Evolutionary conservation across 495 filamentous ascomycete species (phyloP).

Genomic region (Wilcoxina mikolae): DNA sequence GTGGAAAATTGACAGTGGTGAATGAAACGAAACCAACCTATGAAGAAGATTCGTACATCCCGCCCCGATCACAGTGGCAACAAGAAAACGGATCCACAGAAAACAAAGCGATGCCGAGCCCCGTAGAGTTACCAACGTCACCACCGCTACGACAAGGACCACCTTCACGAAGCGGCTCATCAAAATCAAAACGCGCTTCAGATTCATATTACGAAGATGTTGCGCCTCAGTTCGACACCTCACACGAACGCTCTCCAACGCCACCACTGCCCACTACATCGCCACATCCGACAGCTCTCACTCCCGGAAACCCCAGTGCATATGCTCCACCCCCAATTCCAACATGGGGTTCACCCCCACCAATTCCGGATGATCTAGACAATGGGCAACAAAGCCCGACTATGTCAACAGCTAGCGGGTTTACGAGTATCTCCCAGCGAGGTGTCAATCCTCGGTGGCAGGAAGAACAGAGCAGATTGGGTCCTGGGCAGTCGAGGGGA

Average conservation of each 20-base stretch:
- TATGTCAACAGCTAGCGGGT: conserved; percentile 59
- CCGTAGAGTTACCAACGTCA: conserved; percentile 34
- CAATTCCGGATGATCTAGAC: conserved; percentile 41
- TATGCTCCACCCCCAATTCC: neutral
- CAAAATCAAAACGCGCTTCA: conserved; percentile 27
- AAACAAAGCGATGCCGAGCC: conserved; percentile 18
- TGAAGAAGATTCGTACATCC: conserved; percentile 34
- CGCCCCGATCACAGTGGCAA: conserved; percentile 37
- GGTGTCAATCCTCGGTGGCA: conserved; percentile 79
- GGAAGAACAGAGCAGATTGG: conserved; percentile 11
- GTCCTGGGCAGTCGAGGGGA: conserved; percentile 29
- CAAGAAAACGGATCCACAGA: conserved; percentile 27
- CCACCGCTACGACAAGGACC: conserved; percentile 15
- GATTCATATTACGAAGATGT: conserved; percentile 81
- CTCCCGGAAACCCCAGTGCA: conserved; percentile 13
- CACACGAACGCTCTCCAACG: conserved; percentile 27
- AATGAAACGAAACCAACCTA: conserved; percentile 11
- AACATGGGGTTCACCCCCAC: conserved; percentile 23
- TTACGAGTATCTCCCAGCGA: conserved; percentile 73
- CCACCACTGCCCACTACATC: conserved; percentile 13
- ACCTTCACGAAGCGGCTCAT: neutral
- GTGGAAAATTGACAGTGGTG: conserved; percentile 8
- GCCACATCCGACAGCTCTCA: conserved; percentile 8
- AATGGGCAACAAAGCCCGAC: conserved; percentile 58
- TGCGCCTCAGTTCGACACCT: conserved; percentile 60